Base-by-base conservation (phyloP, 179 eudicot genomes). In the Silene coronaria region DNA sequence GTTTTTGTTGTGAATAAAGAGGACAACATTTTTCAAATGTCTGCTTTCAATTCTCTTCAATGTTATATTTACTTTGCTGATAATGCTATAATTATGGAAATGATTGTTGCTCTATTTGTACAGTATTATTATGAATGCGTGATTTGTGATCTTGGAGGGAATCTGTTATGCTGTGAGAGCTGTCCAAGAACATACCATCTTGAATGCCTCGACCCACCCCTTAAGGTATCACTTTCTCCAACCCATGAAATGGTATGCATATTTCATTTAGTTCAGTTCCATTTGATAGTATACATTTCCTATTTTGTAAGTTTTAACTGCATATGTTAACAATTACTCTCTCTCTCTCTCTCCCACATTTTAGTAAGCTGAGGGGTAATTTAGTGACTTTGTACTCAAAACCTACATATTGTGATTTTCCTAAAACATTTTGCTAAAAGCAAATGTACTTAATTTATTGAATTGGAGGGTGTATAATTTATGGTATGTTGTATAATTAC, bases 101-200 rank as follows among this genome's bases (percentile, higher is more conserved):
- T 70, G 55, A 21, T 74, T 74, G 26, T 75, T 78, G 19, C 76
- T 79, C 67, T 74, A 70, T 70, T 75, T 80, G 32, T 80, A 70
- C 90, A 93, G 98, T 85, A 91, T 74, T 87, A 85, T 81, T 89
- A 89, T 77, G 96, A 93, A 80, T 93, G 98, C 76, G 91, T 80
- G 83, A 74, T 88, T 67, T 93, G 98, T 83, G 93, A 91, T 85
- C 87, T 89, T 83, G 93, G 98, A 79, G 98, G 98, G 64, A 80
- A 85, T 78, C 86, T 93, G 85, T 86, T 93, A 6, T 91, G 98
- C 73, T 93, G 98, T 74, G 98, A 93, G 71, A 80, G 81, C 77
- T 93, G 98, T 87, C 97, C 97, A 70, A 85, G 91, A 68, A 89
- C 91, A 9, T 93, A 93, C 85, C 98, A 93, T 85, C 81, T 91